Conservation (phyloP, 345 rosid genomes). For the Geranium rotundifolium region DNA sequence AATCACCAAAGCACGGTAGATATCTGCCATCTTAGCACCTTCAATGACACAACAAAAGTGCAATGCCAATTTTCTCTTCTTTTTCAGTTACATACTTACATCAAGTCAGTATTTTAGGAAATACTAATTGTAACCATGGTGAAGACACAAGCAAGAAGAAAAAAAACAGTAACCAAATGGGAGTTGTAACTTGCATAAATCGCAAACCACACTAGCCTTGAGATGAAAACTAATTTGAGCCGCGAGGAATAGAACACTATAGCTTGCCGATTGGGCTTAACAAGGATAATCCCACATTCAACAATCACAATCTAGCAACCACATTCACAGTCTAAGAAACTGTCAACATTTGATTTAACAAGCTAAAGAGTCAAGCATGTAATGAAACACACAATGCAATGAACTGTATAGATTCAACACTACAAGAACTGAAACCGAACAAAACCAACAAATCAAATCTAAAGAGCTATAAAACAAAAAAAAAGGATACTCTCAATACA, state of each 20-base stretch:
- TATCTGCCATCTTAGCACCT: too few species aligned
- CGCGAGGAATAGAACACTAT: neutral
- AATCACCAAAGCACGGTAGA: too few species aligned
- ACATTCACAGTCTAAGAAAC: neutral
- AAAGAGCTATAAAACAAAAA: neutral
- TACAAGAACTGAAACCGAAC: neutral
- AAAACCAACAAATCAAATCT: neutral
- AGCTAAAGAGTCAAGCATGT: too few species aligned
- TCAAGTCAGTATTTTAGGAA: too few species aligned
- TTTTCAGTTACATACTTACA: too few species aligned
- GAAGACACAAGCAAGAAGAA: too few species aligned
- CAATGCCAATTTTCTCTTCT: too few species aligned
- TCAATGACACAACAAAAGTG: too few species aligned
- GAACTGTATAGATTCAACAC: neutral
- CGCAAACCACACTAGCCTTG: neutral
- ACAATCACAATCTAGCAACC: neutral
- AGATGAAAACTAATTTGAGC: too few species aligned
- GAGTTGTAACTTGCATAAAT: neutral
- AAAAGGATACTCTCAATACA: conserved; percentile 91
- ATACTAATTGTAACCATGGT: too few species aligned
- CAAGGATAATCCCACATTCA: neutral
- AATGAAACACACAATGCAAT: neutral
- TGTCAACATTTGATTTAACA: neutral
- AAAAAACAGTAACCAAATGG: neutral
- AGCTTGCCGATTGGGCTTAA: neutral